These are phyloP conservation scores for Syncephalastrum racemosum DNA, from an alignment of 371 early-diverging fungal genomes.

Conservation along the genomic window DNA sequence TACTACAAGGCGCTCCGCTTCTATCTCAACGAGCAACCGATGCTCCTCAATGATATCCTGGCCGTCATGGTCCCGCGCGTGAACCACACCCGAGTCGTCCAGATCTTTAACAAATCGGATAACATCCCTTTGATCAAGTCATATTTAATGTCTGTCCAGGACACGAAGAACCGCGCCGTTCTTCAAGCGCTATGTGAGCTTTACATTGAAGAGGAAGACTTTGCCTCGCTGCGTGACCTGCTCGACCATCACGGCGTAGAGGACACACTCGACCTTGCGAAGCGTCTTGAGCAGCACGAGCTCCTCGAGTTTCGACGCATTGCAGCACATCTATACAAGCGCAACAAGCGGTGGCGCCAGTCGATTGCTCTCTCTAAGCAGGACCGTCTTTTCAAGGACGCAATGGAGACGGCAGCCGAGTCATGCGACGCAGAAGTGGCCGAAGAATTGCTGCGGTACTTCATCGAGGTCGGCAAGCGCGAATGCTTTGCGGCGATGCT, in stretches of 20 bases:
- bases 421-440: slow-evolving; percentile 84
- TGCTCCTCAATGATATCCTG: slow-evolving; percentile 89
- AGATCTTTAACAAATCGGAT: slow-evolving; percentile 94
- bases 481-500: slow-evolving; percentile 94
- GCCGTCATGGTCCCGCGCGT: slow-evolving; percentile 85
- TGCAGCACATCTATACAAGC: slow-evolving; percentile 92
- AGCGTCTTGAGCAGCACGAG: slow-evolving; percentile 92
- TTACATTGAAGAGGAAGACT: slow-evolving; percentile 96
- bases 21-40: slow-evolving; percentile 94
- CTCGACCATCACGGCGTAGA: slow-evolving; percentile 92
- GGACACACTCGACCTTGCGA: slow-evolving; percentile 88
- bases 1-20: slow-evolving; percentile 96
- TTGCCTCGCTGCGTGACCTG: slow-evolving; percentile 84
- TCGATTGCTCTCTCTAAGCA: slow-evolving; percentile 93
- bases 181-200: slow-evolving; percentile 94
- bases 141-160: slow-evolving; percentile 90
- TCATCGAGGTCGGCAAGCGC: slow-evolving; percentile 85
- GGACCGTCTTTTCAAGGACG: slow-evolving; percentile 95
- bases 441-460: slow-evolving; percentile 91
- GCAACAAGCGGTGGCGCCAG: slow-evolving; percentile 94
- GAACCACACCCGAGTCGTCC: slow-evolving; percentile 95
- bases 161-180: slow-evolving; percentile 87
- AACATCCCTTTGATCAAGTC: slow-evolving; percentile 94
- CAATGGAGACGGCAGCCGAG: slow-evolving; percentile 95
- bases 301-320: slow-evolving; percentile 96